Evolutionary conservation across 2,329 filamentous ascomycete species (phyloP).

Genomic region (Dichotomopilus funicola): DNA sequence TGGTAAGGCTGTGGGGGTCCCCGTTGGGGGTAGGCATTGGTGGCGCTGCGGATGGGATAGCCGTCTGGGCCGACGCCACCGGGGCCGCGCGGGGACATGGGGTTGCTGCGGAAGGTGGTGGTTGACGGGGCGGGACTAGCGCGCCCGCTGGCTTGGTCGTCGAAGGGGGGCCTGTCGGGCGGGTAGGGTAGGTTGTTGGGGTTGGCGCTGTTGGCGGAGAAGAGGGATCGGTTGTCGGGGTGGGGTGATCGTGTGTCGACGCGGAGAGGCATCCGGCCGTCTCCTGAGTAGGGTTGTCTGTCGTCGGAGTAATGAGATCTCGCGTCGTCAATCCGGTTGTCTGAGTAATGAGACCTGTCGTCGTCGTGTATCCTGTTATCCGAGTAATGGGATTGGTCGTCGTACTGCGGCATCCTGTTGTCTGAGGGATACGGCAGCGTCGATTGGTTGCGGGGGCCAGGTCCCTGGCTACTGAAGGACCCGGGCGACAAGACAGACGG

Average conservation of each 20-base stretch:
- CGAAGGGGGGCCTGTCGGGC: slow-evolving; percentile 9
- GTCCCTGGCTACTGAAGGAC: slow-evolving; percentile 15
- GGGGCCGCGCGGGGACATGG: slow-evolving; percentile 20
- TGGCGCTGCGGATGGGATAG: slow-evolving; percentile 25
- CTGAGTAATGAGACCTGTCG: too few relatives aligned
- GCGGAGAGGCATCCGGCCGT: neutral
- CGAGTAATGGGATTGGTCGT: neutral
- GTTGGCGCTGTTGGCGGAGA: too few relatives aligned
- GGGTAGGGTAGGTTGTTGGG: neutral
- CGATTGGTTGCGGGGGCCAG: slow-evolving; percentile 8
- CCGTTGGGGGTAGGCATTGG: slow-evolving; percentile 16
- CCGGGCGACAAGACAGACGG: slow-evolving; percentile 23
- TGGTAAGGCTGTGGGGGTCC: slow-evolving; percentile 14
- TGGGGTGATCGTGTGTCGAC: neutral
- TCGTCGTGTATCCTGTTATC: neutral
- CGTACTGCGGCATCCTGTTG: neutral
- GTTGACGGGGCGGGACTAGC: slow-evolving; percentile 29
- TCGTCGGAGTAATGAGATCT: slow-evolving; percentile 1
- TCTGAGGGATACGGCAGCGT: slow-evolving; percentile 1
- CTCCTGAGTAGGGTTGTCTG: neutral
- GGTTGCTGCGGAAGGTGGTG: slow-evolving; percentile 20
- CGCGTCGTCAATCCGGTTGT: neutral
- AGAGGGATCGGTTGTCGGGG: neutral
- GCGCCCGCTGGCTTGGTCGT: slow-evolving; percentile 22
- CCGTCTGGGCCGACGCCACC: slow-evolving; percentile 14